These are phyloP conservation scores for Salvia miltiorrhiza DNA, from an alignment of 257 asterid genomes.

Conservation along the genomic window DNA sequence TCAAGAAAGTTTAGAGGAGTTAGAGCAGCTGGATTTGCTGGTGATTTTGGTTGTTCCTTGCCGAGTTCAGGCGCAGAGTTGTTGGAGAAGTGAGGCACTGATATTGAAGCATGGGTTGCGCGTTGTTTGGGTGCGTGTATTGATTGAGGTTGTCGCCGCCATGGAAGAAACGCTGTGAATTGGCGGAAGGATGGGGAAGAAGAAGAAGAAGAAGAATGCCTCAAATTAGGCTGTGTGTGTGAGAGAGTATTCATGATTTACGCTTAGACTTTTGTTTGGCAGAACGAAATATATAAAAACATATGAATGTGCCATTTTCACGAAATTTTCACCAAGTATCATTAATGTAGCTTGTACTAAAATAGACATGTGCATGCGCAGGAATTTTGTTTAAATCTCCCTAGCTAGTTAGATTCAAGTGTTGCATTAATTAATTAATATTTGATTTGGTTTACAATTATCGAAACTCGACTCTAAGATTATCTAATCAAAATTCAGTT, in stretches of 20 bases:
- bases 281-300: no score
- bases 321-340: no score
- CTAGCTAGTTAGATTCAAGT: no score
- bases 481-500: no score
- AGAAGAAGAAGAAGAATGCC: neutral
- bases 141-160: neutral
- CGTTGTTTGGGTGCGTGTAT: neutral
- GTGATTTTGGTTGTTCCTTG: neutral
- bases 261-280: no score
- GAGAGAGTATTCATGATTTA: neutral
- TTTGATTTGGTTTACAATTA: no score
- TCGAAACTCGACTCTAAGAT: no score
- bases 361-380: no score
- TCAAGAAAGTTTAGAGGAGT: conserved; percentile 16
- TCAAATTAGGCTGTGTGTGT: neutral
- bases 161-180: neutral
- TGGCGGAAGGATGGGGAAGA: neutral
- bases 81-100: neutral
- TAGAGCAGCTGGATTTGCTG: neutral
- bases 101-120: neutral
- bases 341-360: no score
- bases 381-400: no score
- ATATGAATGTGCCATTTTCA: no score
- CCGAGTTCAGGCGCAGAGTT: neutral
- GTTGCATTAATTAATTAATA: no score